A percentile compares a stretch with the other conserved stretches of the same genome.
Conservation (phyloP, 2,329 filamentous ascomycete genomes). For the Aspergillus sp. region DNA sequence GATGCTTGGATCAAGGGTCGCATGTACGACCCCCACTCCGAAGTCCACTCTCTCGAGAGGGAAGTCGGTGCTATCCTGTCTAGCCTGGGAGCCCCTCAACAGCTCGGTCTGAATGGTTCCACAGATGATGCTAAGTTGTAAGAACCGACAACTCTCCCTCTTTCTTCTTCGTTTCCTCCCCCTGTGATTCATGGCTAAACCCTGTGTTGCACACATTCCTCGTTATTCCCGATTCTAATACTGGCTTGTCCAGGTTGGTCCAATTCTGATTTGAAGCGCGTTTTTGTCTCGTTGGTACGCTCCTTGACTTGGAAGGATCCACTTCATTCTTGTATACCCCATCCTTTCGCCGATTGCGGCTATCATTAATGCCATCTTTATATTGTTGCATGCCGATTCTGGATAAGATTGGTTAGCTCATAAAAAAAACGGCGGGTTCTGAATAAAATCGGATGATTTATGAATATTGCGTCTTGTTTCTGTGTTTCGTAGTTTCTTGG, state of each 20-base stretch:
- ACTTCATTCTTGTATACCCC: constrained; percentile 24
- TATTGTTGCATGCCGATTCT: constrained; percentile 15
- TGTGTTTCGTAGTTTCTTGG: no score
- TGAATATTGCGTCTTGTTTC: not conserved
- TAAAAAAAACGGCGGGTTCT: constrained; percentile 7
- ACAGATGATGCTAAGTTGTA: constrained; percentile 36
- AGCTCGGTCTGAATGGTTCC: constrained; percentile 22
- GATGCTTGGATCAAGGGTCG: constrained; percentile 49
- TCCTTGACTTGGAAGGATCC: constrained; percentile 19
- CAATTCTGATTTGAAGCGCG: constrained; percentile 22
- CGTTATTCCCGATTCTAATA: constrained; percentile 13
- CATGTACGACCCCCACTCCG: constrained; percentile 52
- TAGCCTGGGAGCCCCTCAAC: constrained; percentile 27
- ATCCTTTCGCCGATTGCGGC: constrained; percentile 17
- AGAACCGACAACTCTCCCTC: constrained; percentile 15
- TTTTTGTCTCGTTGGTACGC: constrained; percentile 14
- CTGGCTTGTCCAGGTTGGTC: constrained; percentile 17
- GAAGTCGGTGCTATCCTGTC: constrained; percentile 47
- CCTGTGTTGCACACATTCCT: not conserved
- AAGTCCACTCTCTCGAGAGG: constrained; percentile 48
- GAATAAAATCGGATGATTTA: constrained; percentile 18
- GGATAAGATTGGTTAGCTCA: constrained; percentile 15
- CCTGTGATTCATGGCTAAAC: not conserved
- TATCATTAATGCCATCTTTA: constrained; percentile 16
- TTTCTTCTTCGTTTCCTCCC: constrained; percentile 1